A percentile compares a stretch with the other conserved stretches of the same genome.
phyloP scores from a whole-genome alignment of 805 yeast species.

The Priceomyces carsonii region DNA sequence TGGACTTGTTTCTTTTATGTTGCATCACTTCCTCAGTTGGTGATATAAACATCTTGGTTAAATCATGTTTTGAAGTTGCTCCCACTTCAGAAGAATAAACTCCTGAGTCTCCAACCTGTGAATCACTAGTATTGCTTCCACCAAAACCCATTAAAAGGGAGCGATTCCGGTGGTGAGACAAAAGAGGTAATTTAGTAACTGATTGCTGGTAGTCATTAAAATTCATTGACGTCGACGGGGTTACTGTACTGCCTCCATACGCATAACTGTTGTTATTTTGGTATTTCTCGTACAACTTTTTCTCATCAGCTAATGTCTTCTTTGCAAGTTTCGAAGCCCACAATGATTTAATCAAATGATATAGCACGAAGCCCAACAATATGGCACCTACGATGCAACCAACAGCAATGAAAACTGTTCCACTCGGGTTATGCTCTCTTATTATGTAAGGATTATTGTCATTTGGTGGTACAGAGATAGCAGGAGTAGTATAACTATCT shows the following conservation, averaged over 20 bases:
- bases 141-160: conserved; percentile 17
- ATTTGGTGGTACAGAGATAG: conserved; percentile 58
- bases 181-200: conserved; percentile 37
- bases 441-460: conserved; percentile 64
- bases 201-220: conserved; percentile 16
- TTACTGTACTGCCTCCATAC: conserved; percentile 24
- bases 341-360: conserved; percentile 51
- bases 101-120: conserved; percentile 34
- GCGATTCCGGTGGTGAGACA: conserved; percentile 23
- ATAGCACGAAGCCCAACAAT: conserved; percentile 48
- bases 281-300: conserved; percentile 31
- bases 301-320: conserved; percentile 36
- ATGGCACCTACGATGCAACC: conserved; percentile 69
- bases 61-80: conserved; percentile 39
- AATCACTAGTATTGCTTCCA: conserved; percentile 14
- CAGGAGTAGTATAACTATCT: conserved; percentile 43
- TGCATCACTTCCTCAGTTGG: conserved; percentile 77
- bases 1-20: conserved; percentile 37
- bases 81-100: conserved; percentile 32
- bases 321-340: conserved; percentile 55
- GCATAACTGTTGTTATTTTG: conserved; percentile 29
- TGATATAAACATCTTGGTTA: conserved; percentile 63
- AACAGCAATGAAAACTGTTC: conserved; percentile 82
- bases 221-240: conserved; percentile 18
- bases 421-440: conserved; percentile 55